These are phyloP conservation scores for Citrus reticulata DNA, from an alignment of 345 rosid genomes.

Conservation along the genomic window DNA sequence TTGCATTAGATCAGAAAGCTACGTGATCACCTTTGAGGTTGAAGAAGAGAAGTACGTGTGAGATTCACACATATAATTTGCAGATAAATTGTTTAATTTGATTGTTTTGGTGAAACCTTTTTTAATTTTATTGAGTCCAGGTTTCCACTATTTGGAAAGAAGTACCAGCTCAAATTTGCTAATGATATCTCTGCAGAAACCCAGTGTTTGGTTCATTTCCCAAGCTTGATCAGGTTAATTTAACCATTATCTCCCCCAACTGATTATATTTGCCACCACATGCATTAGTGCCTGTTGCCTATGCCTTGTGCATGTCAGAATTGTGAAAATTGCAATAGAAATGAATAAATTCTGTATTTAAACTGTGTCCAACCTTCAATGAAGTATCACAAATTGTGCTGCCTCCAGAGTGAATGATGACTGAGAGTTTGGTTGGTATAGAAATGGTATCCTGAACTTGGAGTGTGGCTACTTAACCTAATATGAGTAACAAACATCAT, in stretches of 20 bases:
- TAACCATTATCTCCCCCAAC: neutral
- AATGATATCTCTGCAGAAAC: conserved; percentile 72
- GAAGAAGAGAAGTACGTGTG: conserved; percentile 88
- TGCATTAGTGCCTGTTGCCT: neutral
- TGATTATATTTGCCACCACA: neutral
- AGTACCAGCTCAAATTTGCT: conserved; percentile 86
- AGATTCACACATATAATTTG: neutral
- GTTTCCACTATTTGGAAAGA: conserved; percentile 94
- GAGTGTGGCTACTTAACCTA: neutral
- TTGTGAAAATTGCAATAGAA: neutral
- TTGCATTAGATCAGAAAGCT: conserved; percentile 90
- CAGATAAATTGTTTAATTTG: neutral
- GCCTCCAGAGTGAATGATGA: neutral
- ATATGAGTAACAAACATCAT: neutral
- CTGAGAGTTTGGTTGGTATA: neutral
- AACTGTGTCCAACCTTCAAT: neutral
- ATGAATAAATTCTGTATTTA: neutral
- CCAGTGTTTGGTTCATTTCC: conserved; percentile 96
- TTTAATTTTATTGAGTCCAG: conserved; percentile 33
- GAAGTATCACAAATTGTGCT: neutral
- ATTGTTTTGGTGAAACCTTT: conserved; percentile 1
- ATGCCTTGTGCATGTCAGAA: neutral
- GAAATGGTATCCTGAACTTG: neutral
- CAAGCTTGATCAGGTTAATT: conserved; percentile 83
- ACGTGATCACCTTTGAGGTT: conserved; percentile 87